Base-by-base conservation (phyloP, 2,329 filamentous ascomycete species). In the Colletotrichum sp. region DNA sequence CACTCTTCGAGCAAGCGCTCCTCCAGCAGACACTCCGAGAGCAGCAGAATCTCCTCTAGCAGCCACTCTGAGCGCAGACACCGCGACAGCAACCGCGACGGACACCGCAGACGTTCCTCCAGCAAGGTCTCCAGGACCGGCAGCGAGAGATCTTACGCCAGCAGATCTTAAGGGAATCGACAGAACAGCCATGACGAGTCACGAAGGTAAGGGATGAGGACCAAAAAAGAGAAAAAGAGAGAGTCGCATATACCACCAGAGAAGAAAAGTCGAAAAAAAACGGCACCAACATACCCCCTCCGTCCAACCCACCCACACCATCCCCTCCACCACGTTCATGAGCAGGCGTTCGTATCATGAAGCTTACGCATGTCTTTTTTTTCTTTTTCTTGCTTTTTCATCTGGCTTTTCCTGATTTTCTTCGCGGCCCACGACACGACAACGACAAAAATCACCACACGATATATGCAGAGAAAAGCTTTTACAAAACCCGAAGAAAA, bases 291-390 rank as follows among this genome's bases (percentile, higher is more conserved):
- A 52, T 52, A 52, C 44, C 44, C 44, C 44, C 44, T 52, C 44
- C 44, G 44, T 21, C 44, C n/a, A 52, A 52, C 44, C 44, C 10
- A 52, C 44, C 44, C n/a, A 52, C 18, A 52, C n/a, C n/a, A 52
- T 52, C 44, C 44, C 44, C 44, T 52, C 44, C n/a, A 49, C 44
- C 26, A 32, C 57, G 39, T 26, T 32, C 49, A 71, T 62, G 34
- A 66, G 68, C 71, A 74, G 67, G 72, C 72, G 72, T 75, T 52
- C 44, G 44, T 13, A 52, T n/a, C 44, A 52, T 52, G 44, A 52
- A 52, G 44, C 44, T 52, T 21, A 52, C 44, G 44, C 44, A 52
- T 52, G 44, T 52, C 44, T 55, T 34, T 13, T 36, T 52, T 49
- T 10, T 36, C 34, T 36, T 49, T 49, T 49, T 49, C n/a, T 21